phyloP scores from a whole-genome alignment of 2,329 filamentous ascomycete genomes.

The Neoscytalidium dimidiatum region DNA sequence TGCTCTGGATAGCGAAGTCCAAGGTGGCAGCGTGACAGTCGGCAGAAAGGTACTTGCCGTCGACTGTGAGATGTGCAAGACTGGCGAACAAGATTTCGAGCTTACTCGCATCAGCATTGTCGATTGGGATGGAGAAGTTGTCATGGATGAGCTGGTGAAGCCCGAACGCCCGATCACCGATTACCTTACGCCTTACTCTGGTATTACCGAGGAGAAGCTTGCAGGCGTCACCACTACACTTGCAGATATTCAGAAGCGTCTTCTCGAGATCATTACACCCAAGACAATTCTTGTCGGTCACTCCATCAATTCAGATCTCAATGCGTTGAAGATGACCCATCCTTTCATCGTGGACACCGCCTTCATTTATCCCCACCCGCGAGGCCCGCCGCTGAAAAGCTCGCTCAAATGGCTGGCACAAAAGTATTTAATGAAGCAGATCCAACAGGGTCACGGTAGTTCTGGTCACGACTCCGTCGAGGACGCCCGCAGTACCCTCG shows the following conservation, averaged over 20 bases:
- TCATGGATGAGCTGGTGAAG: slow-evolving; percentile 91
- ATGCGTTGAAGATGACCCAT: slow-evolving; percentile 81
- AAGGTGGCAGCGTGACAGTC: slow-evolving; percentile 80
- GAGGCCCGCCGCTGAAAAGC: slow-evolving; percentile 85
- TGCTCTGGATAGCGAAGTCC: slow-evolving; percentile 68
- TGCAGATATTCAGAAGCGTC: slow-evolving; percentile 74
- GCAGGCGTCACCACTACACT: slow-evolving; percentile 81
- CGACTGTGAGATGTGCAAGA: slow-evolving; percentile 98
- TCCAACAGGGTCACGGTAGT: slow-evolving; percentile 74
- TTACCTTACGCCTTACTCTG: slow-evolving; percentile 86
- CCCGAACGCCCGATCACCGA: slow-evolving; percentile 85
- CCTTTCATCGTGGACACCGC: slow-evolving; percentile 93
- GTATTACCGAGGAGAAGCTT: slow-evolving; percentile 86
- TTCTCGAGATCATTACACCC: slow-evolving; percentile 71
- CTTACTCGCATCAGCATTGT: slow-evolving; percentile 88
- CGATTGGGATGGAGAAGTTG: slow-evolving; percentile 77
- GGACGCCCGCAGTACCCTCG: slow-evolving; percentile 86
- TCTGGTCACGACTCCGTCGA: slow-evolving; percentile 89
- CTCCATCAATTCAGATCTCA: slow-evolving; percentile 80
- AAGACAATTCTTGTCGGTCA: slow-evolving; percentile 77
- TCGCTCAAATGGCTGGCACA: slow-evolving; percentile 86
- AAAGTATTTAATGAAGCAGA: slow-evolving; percentile 82
- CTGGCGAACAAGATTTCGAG: slow-evolving; percentile 74
- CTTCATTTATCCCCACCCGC: slow-evolving; percentile 85
- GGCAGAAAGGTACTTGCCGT: slow-evolving; percentile 78